Percentiles rank a stretch among this genome's conserved stretches.
Evolutionary conservation across 108 stramenopile species (phyloP).

Genomic region (Halocafeteria seosinensis): DNA sequence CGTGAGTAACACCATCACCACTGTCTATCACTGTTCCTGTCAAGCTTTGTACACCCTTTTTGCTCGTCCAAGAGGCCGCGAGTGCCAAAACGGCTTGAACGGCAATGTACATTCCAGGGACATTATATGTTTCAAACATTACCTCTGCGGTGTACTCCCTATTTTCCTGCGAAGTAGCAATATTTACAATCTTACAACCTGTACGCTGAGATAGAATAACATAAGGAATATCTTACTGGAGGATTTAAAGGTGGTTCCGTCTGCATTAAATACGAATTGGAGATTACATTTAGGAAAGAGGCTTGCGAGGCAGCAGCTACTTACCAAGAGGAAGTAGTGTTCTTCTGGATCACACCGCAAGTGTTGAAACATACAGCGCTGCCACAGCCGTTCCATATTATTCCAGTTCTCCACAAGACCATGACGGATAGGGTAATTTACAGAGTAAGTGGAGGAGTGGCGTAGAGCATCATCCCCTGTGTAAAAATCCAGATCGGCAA

Average conservation of each 20-base stretch:
- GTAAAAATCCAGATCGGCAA: constrained; percentile 46
- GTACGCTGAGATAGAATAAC: no score
- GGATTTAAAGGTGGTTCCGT: constrained; percentile 55
- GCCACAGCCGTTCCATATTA: constrained; percentile 54
- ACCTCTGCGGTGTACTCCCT: constrained; percentile 54
- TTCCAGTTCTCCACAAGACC: constrained; percentile 54
- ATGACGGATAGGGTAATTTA: constrained; percentile 48
- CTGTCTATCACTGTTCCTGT: constrained; percentile 52
- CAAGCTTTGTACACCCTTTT: constrained; percentile 33
- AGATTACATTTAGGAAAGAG: no score
- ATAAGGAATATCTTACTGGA: no score
- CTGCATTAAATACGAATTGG: no score
- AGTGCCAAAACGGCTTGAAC: constrained; percentile 53
- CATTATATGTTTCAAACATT: constrained; percentile 59
- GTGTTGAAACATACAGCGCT: constrained; percentile 47
- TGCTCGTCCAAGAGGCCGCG: constrained; percentile 41
- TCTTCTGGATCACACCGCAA: constrained; percentile 52
- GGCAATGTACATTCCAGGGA: constrained; percentile 51
- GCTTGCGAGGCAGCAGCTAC: no score
- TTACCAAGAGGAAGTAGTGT: constrained; percentile 45
- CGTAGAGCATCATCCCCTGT: constrained; percentile 35
- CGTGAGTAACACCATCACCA: constrained; percentile 52
- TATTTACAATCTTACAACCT: no score
- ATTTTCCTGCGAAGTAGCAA: no score
- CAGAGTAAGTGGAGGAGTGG: constrained; percentile 32